These are phyloP conservation scores for Mollisiaceae sp. DNA, from an alignment of 2,329 filamentous ascomycete species.

Conservation along the genomic window DNA sequence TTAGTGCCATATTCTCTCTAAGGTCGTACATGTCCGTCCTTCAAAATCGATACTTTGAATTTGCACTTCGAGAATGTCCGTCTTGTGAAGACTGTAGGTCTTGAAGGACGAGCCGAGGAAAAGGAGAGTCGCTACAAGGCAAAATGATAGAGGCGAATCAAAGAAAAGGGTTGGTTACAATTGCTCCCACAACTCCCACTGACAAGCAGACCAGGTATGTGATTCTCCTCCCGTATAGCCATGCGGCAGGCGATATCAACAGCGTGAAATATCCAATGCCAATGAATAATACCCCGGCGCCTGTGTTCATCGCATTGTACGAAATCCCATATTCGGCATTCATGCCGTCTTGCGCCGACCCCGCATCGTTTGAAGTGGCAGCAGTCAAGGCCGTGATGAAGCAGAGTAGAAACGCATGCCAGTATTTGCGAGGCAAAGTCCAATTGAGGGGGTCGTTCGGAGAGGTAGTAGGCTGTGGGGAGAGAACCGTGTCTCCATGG, in stretches of 20 bases:
- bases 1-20: too few relatives aligned
- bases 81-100: too few relatives aligned
- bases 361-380: conserved; percentile 60
- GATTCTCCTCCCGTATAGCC: conserved; percentile 59
- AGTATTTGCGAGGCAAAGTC: conserved; percentile 53
- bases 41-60: too few relatives aligned
- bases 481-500: conserved; percentile 54
- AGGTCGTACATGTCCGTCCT: too few relatives aligned
- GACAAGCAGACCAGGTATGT: conserved; percentile 59
- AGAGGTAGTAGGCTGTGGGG: conserved; percentile 57
- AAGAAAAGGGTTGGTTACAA: conserved; percentile 32
- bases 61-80: too few relatives aligned
- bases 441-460: conserved; percentile 60
- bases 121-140: too few relatives aligned
- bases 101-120: too few relatives aligned
- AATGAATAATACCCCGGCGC: conserved; percentile 60
- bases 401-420: conserved; percentile 56
- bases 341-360: conserved; percentile 56
- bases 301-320: conserved; percentile 59
- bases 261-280: conserved; percentile 62
- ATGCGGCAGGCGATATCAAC: conserved; percentile 57
- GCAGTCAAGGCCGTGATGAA: conserved; percentile 60
- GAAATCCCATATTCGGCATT: conserved; percentile 55
- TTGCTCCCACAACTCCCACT: conserved; percentile 54
- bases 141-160: too few relatives aligned